Base-by-base conservation (phyloP, 148 eudicot genomes). In the Pouteria glomerata region DNA sequence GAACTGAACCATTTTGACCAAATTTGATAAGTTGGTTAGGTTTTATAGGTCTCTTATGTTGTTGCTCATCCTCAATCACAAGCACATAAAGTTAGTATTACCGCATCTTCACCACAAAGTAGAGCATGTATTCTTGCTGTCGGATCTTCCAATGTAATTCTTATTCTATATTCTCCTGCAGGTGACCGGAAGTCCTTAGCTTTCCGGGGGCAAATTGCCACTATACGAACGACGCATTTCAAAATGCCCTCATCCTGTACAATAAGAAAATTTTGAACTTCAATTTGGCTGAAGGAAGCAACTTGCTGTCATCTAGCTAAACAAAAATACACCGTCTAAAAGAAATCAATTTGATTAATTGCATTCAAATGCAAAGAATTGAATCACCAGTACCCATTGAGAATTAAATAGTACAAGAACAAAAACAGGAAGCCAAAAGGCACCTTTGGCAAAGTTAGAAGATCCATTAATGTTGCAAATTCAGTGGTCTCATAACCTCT, bases 51-150 rank as follows among this genome's bases (percentile, higher is more conserved):
- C n/a, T n/a, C n/a, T n/a, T n/a, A n/a, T n/a, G n/a, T n/a, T n/a
- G n/a, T n/a, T n/a, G n/a, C n/a, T n/a, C n/a, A n/a, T n/a, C n/a
- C n/a, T n/a, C n/a, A n/a, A n/a, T n/a, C n/a, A n/a, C n/a, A n/a
- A n/a, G n/a, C n/a, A n/a, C 19, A 44, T 44, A 65, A 65, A 27
- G 37, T 24, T 65, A n/a, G 37, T 21, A 0, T 65, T 65, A 65
- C 69, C 55, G 69, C 69, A 27, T 42, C 69, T 65, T 45, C 24
- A 65, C 21, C 53, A 65, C 52, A 45, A 4, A 65, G 55, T 44
- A 65, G 55, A 65, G 69, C 69, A 65, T 45, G 69, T 42, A 65
- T 45, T 27, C 69, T 65, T 15, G 69, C 69, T 12, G 69, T 65
- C 27, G 55, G 69, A 65, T 65, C 69, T n/a, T 65, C 69, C 50